Base-by-base conservation (phyloP, 1,139 yeast species). In the Debaryomyces sp. region DNA sequence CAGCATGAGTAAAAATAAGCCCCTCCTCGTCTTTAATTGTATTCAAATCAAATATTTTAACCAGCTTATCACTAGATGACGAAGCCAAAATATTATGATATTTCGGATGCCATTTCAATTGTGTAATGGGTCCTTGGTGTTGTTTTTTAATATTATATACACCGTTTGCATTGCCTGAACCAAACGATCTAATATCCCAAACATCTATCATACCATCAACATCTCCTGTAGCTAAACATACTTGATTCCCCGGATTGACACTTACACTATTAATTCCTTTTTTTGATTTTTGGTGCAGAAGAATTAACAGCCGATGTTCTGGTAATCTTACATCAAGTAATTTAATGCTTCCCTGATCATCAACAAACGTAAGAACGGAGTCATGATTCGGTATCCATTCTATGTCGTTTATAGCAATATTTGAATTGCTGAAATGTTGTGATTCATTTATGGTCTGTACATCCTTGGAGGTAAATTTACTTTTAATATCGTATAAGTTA, bases 81-180 rank as follows among this genome's bases (percentile, higher is more conserved):
- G 91, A 77, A 0, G 91, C 96, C 15, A 94, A 60, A 1, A 90
- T 67, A 2, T 83, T 73, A 26, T 78, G 78, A 39, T 68, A 66
- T 35, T 70, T 74, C 0, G 94, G 94, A 53, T 89, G 89, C 96
- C 97, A 94, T 59, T 87, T 82, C 10, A 90, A 64, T 24, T 84
- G 75, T 0, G 96, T 86, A 7, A 91, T 77, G 1, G 89, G 72
- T 21, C 78, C 87, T 0, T 71, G 58, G 54, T 88, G 96, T 22
- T 84, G 85, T 5, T 65, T 54, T 6, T 44, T 23, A 8, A 60
- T 45, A 6, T 24, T 29, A 23, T 54, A 46, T 29, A 54, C 48
- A 12, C 52, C 36, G 29, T 49, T 38, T 2, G 53, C 21, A 67
- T 58, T 23, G 64, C 52, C 38, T 47, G 52, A n/a, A 66, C 60